A percentile compares a stretch with the other conserved stretches of the same genome.
Evolutionary conservation across 495 filamentous ascomycete species (phyloP).

Genomic region (Letharia columbiana): DNA sequence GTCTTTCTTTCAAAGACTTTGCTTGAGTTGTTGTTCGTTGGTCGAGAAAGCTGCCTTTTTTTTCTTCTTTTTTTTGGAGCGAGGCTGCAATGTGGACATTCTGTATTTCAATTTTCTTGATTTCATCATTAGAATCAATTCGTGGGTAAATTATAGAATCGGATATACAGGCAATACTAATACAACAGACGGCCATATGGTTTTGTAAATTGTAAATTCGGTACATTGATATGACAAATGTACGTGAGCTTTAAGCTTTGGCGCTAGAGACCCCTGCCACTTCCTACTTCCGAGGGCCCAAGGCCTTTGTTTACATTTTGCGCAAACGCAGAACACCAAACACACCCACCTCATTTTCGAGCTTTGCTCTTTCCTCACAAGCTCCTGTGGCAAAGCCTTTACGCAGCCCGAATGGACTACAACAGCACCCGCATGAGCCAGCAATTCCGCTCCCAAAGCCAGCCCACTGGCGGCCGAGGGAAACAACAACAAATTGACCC

Average conservation of each 20-base stretch:
- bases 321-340: neutral
- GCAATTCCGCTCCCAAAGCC: slow-evolving; percentile 39
- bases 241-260: neutral
- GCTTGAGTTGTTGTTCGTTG: too few species aligned
- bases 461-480: slow-evolving; percentile 32
- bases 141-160: too few species aligned
- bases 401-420: neutral
- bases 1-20: too few species aligned
- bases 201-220: neutral
- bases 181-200: neutral
- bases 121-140: too few species aligned
- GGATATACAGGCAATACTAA: too few species aligned
- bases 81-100: too few species aligned
- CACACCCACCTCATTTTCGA: neutral
- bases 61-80: too few species aligned
- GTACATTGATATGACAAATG: neutral
- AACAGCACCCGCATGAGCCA: slow-evolving; percentile 48
- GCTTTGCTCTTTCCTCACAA: neutral
- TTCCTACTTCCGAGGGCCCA: neutral
- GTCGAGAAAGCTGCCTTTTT: too few species aligned
- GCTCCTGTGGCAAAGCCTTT: neutral
- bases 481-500: slow-evolving; percentile 58
- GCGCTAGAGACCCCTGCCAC: neutral
- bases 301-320: slow-evolving; percentile 15
- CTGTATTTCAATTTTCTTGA: too few species aligned